phyloP scores from a whole-genome alignment of 306 rosid species.

The Casuarina glauca region DNA sequence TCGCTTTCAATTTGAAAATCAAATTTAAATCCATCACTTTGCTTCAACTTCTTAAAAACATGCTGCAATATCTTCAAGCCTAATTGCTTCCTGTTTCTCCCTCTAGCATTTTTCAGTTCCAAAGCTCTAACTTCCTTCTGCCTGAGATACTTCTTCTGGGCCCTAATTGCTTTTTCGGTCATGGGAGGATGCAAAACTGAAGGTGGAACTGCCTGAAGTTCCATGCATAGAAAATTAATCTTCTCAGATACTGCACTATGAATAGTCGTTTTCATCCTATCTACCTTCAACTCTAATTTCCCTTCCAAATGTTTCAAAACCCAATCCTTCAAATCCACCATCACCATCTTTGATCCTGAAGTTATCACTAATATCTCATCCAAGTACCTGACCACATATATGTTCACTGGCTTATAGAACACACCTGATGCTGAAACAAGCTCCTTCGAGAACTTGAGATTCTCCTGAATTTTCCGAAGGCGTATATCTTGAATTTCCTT shows the following conservation, averaged over 20 bases:
- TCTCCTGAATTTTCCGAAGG: slow-evolving; percentile 48
- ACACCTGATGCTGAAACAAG: slow-evolving; percentile 38
- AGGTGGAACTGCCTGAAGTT: slow-evolving; percentile 72
- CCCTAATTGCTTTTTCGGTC: slow-evolving; percentile 82
- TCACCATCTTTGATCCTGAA: slow-evolving; percentile 62
- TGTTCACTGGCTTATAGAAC: slow-evolving; percentile 76
- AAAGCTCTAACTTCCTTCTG: slow-evolving; percentile 80
- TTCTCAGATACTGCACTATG: slow-evolving; percentile 90
- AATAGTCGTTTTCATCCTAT: slow-evolving; percentile 57
- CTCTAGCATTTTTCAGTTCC: slow-evolving; percentile 79
- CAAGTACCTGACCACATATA: slow-evolving; percentile 80
- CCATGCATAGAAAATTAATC: slow-evolving; percentile 82
- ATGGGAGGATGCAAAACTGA: slow-evolving; percentile 65
- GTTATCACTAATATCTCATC: slow-evolving; percentile 78
- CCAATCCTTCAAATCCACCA: slow-evolving; percentile 60
- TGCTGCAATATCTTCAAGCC: slow-evolving; percentile 73
- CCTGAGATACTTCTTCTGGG: slow-evolving; percentile 76
- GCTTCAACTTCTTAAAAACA: slow-evolving; percentile 65
- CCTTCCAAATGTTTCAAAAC: slow-evolving; percentile 58
- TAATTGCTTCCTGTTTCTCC: slow-evolving; percentile 74
- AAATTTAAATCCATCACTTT: slow-evolving; percentile 51
- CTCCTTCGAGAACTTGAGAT: slow-evolving; percentile 37
- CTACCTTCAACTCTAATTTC: slow-evolving; percentile 59
- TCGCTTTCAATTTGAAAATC: slow-evolving; percentile 66
- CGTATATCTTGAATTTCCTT: slow-evolving; percentile 70